Evolutionary conservation across 805 yeast genomes (phyloP).

Genomic region (Lachancea dasiensis): DNA sequence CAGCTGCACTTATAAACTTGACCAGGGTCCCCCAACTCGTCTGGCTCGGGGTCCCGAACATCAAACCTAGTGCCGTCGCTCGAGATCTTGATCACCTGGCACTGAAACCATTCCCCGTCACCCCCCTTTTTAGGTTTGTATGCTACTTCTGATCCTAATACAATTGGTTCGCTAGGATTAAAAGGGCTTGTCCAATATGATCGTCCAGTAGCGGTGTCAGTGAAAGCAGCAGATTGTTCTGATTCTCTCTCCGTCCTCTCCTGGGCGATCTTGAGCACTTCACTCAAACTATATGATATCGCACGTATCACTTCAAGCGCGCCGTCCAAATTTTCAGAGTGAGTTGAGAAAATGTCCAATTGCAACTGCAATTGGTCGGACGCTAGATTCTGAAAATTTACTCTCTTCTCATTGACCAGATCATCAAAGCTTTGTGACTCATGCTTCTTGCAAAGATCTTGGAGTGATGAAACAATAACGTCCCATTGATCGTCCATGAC

Average conservation of each 20-base stretch:
- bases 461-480: constrained; percentile 56
- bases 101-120: constrained; percentile 93
- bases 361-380: constrained; percentile 38
- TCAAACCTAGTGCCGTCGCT: constrained; percentile 75
- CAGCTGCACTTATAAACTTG: constrained; percentile 76
- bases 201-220: constrained; percentile 32
- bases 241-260: constrained; percentile 4
- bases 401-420: constrained; percentile 23
- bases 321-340: constrained; percentile 53
- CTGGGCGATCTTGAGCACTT: constrained; percentile 31
- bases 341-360: constrained; percentile 41
- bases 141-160: constrained; percentile 79
- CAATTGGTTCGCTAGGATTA: constrained; percentile 53
- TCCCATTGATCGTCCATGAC: constrained; percentile 63
- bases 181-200: constrained; percentile 48
- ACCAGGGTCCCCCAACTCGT: constrained; percentile 84
- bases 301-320: constrained; percentile 40
- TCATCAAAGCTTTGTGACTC: constrained; percentile 49
- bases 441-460: constrained; percentile 60
- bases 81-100: constrained; percentile 75
- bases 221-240: constrained; percentile 7
- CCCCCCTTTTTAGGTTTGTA: constrained; percentile 66
- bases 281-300: constrained; percentile 41
- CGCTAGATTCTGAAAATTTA: constrained; percentile 29
- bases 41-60: constrained; percentile 97